phyloP scores from a whole-genome alignment of 2,329 filamentous ascomycete species.

The Lasiodiplodia hormozganensis region DNA sequence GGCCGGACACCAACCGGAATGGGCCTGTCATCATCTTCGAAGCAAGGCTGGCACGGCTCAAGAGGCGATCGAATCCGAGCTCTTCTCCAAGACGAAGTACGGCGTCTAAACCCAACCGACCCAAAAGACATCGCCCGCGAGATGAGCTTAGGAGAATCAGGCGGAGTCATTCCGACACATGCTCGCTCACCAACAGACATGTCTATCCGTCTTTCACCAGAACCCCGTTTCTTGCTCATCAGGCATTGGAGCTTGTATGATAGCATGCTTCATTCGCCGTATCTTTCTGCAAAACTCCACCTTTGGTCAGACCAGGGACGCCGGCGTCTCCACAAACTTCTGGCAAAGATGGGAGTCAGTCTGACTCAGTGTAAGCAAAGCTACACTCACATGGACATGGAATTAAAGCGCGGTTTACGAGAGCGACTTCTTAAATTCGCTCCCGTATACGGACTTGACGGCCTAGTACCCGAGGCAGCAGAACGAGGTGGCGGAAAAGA shows the following conservation, averaged over 20 bases:
- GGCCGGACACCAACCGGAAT: slow-evolving; percentile 84
- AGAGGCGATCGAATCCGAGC: slow-evolving; percentile 85
- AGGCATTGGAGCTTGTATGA: slow-evolving; percentile 98
- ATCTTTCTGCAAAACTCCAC: slow-evolving; percentile 87
- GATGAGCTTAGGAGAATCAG: slow-evolving; percentile 68
- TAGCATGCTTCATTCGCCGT: slow-evolving; percentile 97
- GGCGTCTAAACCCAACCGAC: slow-evolving; percentile 85
- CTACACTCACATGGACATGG: slow-evolving; percentile 98
- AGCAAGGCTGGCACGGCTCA: slow-evolving; percentile 78
- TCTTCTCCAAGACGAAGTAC: slow-evolving; percentile 89
- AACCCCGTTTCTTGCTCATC: slow-evolving; percentile 90
- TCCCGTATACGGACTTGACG: slow-evolving; percentile 90
- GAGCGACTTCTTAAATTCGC: slow-evolving; percentile 90
- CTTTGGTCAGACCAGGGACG: slow-evolving; percentile 92
- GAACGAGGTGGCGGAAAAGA: slow-evolving; percentile 78
- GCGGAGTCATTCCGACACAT: slow-evolving; percentile 86
- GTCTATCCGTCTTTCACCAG: slow-evolving; percentile 88
- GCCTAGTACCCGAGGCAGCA: slow-evolving; percentile 79
- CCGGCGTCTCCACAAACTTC: slow-evolving; percentile 88
- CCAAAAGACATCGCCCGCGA: slow-evolving; percentile 65
- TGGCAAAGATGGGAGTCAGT: slow-evolving; percentile 98
- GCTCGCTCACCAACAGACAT: slow-evolving; percentile 89
- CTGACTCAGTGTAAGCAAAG: slow-evolving; percentile 92
- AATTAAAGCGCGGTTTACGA: slow-evolving; percentile 86
- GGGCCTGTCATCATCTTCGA: slow-evolving; percentile 63